These are phyloP conservation scores for Pseudotulostoma volvatum DNA, from an alignment of 495 filamentous ascomycete species.

Conservation along the genomic window DNA sequence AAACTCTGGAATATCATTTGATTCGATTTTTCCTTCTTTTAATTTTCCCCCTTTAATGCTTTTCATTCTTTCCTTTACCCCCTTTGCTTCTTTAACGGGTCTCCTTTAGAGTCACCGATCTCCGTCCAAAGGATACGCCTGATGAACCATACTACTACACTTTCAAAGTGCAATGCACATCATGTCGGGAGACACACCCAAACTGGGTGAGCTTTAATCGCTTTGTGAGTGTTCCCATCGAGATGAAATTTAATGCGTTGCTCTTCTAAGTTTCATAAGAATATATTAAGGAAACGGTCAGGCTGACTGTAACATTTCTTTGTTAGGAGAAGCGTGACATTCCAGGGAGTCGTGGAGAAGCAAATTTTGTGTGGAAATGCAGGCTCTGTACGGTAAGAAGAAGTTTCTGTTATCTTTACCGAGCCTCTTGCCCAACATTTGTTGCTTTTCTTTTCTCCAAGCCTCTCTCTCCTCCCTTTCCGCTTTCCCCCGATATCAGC, in stretches of 20 bases:
- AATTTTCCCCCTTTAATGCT: too few relatives aligned
- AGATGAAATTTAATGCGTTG: too few relatives aligned
- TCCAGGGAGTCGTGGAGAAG: conserved; percentile 81
- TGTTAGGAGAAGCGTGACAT: conserved; percentile 67
- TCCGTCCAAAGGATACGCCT: conserved; percentile 65
- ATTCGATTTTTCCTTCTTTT: too few relatives aligned
- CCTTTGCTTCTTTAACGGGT: too few relatives aligned
- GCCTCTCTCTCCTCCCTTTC: neutral
- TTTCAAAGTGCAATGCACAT: conserved; percentile 92
- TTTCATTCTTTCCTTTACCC: too few relatives aligned
- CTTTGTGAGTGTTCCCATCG: conserved; percentile 71
- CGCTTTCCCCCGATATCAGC: too few relatives aligned
- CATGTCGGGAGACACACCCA: conserved; percentile 77
- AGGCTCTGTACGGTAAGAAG: conserved; percentile 64
- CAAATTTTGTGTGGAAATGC: conserved; percentile 97
- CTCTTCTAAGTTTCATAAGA: too few relatives aligned
- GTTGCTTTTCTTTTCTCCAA: neutral
- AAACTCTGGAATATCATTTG: neutral
- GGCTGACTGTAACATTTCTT: neutral
- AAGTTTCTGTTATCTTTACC: too few relatives aligned
- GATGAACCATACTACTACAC: conserved; percentile 83
- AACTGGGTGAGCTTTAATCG: conserved; percentile 79
- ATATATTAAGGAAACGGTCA: too few relatives aligned
- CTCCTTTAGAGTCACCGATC: conserved; percentile 76
- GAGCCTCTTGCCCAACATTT: too few relatives aligned